Conservation (phyloP, 1,139 yeast genomes). For the Taiozyma onychis region DNA sequence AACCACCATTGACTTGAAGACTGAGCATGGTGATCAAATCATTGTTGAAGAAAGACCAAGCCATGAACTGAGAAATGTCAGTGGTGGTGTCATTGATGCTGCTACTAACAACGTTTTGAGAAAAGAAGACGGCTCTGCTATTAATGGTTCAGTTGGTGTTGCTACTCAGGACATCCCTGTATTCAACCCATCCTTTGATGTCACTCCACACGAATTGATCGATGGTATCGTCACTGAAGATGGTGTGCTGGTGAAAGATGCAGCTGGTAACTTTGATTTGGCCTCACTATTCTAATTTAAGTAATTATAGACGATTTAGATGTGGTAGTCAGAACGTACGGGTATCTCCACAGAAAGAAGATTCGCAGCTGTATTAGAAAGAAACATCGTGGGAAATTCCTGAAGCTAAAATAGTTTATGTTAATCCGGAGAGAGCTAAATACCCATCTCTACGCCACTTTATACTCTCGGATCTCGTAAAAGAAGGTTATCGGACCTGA, state of each 20-base stretch:
- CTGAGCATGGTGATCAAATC: slow-evolving; percentile 65
- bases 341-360: too few species aligned
- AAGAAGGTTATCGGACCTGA: not conserved
- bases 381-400: too few species aligned
- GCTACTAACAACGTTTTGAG: slow-evolving; percentile 29
- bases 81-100: slow-evolving; percentile 52
- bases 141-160: slow-evolving; percentile 61
- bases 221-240: slow-evolving; percentile 88
- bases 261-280: slow-evolving; percentile 41
- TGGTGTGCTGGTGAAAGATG: slow-evolving; percentile 44
- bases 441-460: not conserved
- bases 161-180: slow-evolving; percentile 84
- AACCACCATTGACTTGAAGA: slow-evolving; percentile 75
- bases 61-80: slow-evolving; percentile 68
- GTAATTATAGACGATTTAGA: not conserved
- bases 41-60: slow-evolving; percentile 85
- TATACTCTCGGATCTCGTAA: not conserved
- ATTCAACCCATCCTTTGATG: slow-evolving; percentile 97
- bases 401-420: too few species aligned
- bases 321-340: not conserved
- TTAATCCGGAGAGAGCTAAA: not conserved
- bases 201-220: slow-evolving; percentile 75
- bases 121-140: slow-evolving; percentile 29
- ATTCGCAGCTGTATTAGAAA: too few species aligned
- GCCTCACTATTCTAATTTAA: slow-evolving; percentile 9